phyloP scores from a whole-genome alignment of 352 stramenopile genomes.

The Pythium aquatile region DNA sequence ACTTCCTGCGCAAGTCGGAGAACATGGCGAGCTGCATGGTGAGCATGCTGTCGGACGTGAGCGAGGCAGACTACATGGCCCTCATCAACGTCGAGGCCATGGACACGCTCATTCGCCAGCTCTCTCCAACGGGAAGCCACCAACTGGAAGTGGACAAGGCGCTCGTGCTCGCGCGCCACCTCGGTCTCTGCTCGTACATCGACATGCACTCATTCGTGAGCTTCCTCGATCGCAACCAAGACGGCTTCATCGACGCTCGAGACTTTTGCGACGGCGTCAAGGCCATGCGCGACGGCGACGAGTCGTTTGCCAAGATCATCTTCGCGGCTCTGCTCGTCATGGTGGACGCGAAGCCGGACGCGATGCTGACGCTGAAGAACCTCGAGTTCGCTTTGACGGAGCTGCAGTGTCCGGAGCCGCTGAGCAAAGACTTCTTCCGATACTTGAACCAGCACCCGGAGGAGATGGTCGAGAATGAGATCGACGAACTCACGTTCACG shows the following conservation, averaged over 20 bases:
- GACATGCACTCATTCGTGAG: slow-evolving; percentile 56
- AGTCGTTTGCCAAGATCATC: slow-evolving; percentile 62
- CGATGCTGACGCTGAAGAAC: slow-evolving; percentile 25
- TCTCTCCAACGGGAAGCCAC: slow-evolving; percentile 48
- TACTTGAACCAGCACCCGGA: slow-evolving; percentile 43
- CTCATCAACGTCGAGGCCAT: slow-evolving; percentile 60
- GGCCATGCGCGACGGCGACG: slow-evolving; percentile 52
- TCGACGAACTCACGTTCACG: slow-evolving; percentile 45
- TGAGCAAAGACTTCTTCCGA: slow-evolving; percentile 64
- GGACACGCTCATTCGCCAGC: slow-evolving; percentile 63
- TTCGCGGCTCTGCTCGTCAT: slow-evolving; percentile 58
- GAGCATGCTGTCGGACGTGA: slow-evolving; percentile 49
- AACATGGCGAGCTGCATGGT: slow-evolving; percentile 71
- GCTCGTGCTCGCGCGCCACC: slow-evolving; percentile 47
- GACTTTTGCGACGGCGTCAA: slow-evolving; percentile 68
- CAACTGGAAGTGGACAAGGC: slow-evolving; percentile 47
- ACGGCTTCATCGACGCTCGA: slow-evolving; percentile 71
- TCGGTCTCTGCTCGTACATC: slow-evolving; percentile 65
- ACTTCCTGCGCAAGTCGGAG: slow-evolving; percentile 76
- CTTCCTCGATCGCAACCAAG: slow-evolving; percentile 65
- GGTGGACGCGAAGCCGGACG: slow-evolving; percentile 13
- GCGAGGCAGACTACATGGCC: slow-evolving; percentile 52
- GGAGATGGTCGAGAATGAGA: slow-evolving; percentile 14
- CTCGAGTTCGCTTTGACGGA: slow-evolving; percentile 53
- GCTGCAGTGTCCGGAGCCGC: slow-evolving; percentile 55